These are phyloP conservation scores for Austroboletus eburneus DNA, from an alignment of 768 basidiomycete species.

Conservation along the genomic window DNA sequence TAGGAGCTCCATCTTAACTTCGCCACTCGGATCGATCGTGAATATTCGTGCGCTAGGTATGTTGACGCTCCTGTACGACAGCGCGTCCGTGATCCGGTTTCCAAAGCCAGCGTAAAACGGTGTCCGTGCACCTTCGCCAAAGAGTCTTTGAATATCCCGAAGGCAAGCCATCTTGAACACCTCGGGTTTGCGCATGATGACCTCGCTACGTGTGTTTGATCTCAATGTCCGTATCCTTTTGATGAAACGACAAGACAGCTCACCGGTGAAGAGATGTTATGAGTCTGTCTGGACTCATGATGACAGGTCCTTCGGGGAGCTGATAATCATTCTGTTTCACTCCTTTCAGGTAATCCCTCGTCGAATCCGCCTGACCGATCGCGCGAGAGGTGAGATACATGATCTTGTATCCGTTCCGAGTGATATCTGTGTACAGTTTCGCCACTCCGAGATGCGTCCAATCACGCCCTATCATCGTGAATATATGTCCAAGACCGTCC, in stretches of 20 bases:
- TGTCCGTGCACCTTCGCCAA: constrained; percentile 64
- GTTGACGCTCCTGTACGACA: constrained; percentile 96
- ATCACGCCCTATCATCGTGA: constrained; percentile 96
- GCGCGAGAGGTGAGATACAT: constrained; percentile 97
- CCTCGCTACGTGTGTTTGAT: constrained; percentile 62
- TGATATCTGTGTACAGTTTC: constrained; percentile 94
- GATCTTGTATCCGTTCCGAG: constrained; percentile 94
- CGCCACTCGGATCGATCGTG: constrained; percentile 91
- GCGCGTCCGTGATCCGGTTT: constrained; percentile 95
- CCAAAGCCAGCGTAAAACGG: constrained; percentile 98
- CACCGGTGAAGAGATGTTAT: constrained; percentile 94
- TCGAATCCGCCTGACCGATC: constrained; percentile 97
- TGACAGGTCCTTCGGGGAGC: constrained; percentile 96
- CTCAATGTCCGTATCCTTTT: too few relatives aligned
- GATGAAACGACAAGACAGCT: too few relatives aligned
- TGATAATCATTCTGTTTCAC: constrained; percentile 96
- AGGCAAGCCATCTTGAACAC: constrained; percentile 99
- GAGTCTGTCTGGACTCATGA: constrained; percentile 96
- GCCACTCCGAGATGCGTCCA: constrained; percentile 98
- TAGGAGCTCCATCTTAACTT: constrained; percentile 96
- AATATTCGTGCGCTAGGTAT: constrained; percentile 93
- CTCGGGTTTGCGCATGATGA: constrained; percentile 98
- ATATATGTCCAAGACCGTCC: constrained; percentile 93
- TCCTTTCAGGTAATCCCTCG: constrained; percentile 88
- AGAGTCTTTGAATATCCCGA: constrained; percentile 88